Base-by-base conservation (phyloP, 2,329 filamentous ascomycete genomes). In the Cytospora piceicola region DNA sequence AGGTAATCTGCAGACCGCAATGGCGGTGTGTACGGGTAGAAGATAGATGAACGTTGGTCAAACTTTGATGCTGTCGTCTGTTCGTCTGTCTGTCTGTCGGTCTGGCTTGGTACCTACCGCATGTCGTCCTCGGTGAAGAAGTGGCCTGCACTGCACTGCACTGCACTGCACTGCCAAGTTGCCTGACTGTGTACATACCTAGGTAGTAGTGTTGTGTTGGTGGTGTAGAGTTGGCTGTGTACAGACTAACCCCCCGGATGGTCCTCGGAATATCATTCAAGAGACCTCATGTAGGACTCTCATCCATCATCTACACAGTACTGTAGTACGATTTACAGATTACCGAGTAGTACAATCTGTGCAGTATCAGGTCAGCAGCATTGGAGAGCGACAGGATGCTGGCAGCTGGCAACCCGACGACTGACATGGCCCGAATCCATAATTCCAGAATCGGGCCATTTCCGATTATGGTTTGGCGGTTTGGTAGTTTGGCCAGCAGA, bases 11-110 rank as follows among this genome's bases (percentile, higher is more conserved):
- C 57, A 61, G 42, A 51, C n/a, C 20, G 54, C 32, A 67, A 65
- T 69, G 67, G 69, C 69, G 69, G 69, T 70, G 69, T 66, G 22
- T 49, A 22, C n/a, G 46, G n/a, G 14, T 24, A 22, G 55, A 53
- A 55, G 49, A 58, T 34, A 51, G 34, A 29, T 22, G 42, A 49
- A 66, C 63, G 56, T 61, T 52, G 29, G 49, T 46, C 22, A 24
- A 36, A 49, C 59, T 8, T 56, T 58, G 24, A 52, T 46, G 49
- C 34, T 39, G 46, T 24, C 14, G 46, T 24, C 46, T 49, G 46
- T 5, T 39, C 34, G 60, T 56, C 51, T 29, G 51, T 62, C 60
- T 34, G 55, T 53, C 36, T 57, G 51, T 49, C 49, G 53, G 30
- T 63, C 39, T 63, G 53, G 39, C 27, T 51, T 27, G 39, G 20